These are phyloP conservation scores for Aspergillus sp. DNA, from an alignment of 2,329 filamentous ascomycete genomes.

Conservation along the genomic window DNA sequence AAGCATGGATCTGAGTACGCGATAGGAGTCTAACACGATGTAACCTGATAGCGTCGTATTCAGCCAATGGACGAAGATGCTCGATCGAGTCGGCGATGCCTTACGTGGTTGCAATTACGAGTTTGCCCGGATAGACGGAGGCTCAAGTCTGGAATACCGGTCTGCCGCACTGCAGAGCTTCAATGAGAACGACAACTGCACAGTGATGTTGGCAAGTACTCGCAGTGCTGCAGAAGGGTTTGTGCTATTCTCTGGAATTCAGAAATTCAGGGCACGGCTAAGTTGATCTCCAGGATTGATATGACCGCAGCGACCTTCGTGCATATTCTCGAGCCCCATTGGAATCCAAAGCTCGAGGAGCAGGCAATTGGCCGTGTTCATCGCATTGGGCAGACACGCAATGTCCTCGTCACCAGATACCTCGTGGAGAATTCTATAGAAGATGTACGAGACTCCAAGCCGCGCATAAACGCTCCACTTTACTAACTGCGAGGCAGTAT, in stretches of 20 bases:
- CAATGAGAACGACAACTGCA: background rate
- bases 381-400: conserved; percentile 74
- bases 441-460: conserved; percentile 34
- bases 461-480: background rate
- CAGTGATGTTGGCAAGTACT: conserved; percentile 9
- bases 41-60: conserved; percentile 10
- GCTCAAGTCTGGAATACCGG: background rate
- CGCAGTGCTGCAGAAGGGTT: conserved; percentile 10
- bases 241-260: background rate
- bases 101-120: background rate
- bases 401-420: conserved; percentile 74
- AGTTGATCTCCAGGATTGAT: conserved; percentile 4
- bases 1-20: background rate
- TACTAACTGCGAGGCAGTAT: conserved; percentile 1
- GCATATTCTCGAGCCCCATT: conserved; percentile 84
- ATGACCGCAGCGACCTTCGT: conserved; percentile 11
- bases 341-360: conserved; percentile 84
- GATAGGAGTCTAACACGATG: background rate
- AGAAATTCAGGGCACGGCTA: background rate
- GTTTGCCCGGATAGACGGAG: conserved; percentile 6
- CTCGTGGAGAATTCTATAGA: conserved; percentile 60
- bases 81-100: background rate
- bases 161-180: background rate
- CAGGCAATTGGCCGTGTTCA: conserved; percentile 88
- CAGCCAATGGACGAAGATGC: conserved; percentile 10